A percentile compares a stretch with the other conserved stretches of the same genome.
phyloP scores from a whole-genome alignment of 768 basidiomycete genomes.

The Termitomyces heimii region DNA sequence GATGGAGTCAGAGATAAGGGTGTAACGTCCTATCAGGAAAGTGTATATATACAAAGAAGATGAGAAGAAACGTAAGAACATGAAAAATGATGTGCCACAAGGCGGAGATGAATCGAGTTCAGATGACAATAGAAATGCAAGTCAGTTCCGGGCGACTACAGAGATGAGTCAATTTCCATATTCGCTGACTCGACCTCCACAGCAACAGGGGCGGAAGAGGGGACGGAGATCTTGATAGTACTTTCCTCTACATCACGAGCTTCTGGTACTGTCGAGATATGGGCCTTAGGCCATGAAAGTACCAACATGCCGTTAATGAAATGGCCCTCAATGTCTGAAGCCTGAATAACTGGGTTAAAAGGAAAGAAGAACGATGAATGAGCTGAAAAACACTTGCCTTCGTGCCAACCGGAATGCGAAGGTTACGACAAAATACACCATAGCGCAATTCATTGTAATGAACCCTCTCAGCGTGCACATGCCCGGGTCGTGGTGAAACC shows the following conservation, averaged over 20 bases:
- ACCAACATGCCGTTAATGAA: slow-evolving; percentile 11
- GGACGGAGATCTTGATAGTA: neutral
- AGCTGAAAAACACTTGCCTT: slow-evolving; percentile 22
- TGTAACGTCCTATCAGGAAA: neutral
- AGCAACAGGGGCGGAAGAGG: neutral
- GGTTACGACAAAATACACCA: slow-evolving; percentile 33
- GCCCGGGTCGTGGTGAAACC: neutral
- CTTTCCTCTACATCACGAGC: neutral
- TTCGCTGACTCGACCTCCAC: slow-evolving; percentile 10
- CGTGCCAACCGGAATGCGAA: slow-evolving; percentile 30
- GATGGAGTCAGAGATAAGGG: neutral
- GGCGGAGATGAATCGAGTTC: neutral
- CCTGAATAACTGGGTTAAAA: neutral
- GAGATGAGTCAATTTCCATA: slow-evolving; percentile 3
- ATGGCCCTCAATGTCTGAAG: slow-evolving; percentile 3
- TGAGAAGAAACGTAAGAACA: neutral
- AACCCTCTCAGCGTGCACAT: slow-evolving; percentile 1
- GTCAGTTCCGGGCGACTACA: neutral
- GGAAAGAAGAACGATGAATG: neutral
- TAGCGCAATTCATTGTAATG: slow-evolving; percentile 33
- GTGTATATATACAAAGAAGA: neutral
- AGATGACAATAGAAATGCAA: neutral
- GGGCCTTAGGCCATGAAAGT: slow-evolving; percentile 8
- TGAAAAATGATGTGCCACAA: neutral
- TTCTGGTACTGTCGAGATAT: neutral